phyloP scores from a whole-genome alignment of 2,329 filamentous ascomycete species.

The Fusarium sp. region DNA sequence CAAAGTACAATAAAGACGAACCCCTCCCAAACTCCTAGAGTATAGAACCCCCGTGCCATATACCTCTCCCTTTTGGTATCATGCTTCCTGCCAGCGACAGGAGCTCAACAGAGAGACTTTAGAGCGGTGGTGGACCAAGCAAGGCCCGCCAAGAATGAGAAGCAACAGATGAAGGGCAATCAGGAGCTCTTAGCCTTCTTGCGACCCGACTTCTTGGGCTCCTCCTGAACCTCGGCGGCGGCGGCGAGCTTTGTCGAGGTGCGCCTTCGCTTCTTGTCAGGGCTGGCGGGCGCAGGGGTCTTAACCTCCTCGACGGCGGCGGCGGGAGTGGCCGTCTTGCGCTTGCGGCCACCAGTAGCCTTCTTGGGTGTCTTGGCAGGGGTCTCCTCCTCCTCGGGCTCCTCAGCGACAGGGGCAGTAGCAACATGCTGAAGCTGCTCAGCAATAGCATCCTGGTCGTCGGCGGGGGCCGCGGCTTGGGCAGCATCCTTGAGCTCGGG shows the following conservation, averaged over 20 bases:
- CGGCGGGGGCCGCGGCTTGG: slow-evolving; percentile 46
- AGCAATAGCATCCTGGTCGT: slow-evolving; percentile 68
- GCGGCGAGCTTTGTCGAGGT: slow-evolving; percentile 63
- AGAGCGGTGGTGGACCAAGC: slow-evolving; percentile 18
- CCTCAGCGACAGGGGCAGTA: slow-evolving; percentile 48
- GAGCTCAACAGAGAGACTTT: slow-evolving; percentile 35
- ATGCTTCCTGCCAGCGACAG: slow-evolving; percentile 31
- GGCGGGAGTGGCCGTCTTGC: slow-evolving; percentile 65
- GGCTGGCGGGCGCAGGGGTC: slow-evolving; percentile 61
- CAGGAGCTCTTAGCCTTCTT: slow-evolving; percentile 66
- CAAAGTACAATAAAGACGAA: background rate
- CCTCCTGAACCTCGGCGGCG: slow-evolving; percentile 65
- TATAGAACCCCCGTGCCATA: slow-evolving; percentile 37
- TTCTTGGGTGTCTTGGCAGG: slow-evolving; percentile 70
- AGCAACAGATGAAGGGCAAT: slow-evolving; percentile 29
- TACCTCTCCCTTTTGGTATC: slow-evolving; percentile 41
- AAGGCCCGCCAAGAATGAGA: slow-evolving; percentile 33
- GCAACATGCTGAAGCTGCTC: slow-evolving; percentile 67
- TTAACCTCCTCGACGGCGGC: slow-evolving; percentile 55
- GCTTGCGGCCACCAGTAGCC: slow-evolving; percentile 63
- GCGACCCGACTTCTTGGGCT: slow-evolving; percentile 70
- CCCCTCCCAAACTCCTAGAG: slow-evolving; percentile 36
- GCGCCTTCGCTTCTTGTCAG: slow-evolving; percentile 73
- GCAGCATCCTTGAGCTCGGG: slow-evolving; percentile 61
- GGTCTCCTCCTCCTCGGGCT: slow-evolving; percentile 59